Conservation (phyloP, 805 yeast genomes). For the Helenozyma baotianmanensis region DNA sequence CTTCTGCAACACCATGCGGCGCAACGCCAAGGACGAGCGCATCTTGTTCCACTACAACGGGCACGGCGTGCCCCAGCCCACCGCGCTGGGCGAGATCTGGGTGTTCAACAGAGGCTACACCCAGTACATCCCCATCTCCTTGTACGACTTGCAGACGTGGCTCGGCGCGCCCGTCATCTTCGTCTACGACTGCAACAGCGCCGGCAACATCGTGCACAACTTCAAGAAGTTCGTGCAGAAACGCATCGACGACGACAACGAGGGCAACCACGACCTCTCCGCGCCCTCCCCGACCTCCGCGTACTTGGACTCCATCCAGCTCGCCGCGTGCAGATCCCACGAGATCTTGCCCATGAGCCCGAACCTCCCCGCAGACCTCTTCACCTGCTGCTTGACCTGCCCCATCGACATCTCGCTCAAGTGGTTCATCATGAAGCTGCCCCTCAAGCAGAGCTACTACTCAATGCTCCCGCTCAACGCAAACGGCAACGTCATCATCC, state of each 20-base stretch:
- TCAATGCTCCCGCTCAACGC: constrained; percentile 42
- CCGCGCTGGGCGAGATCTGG: constrained; percentile 96
- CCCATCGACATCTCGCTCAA: constrained; percentile 92
- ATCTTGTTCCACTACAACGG: constrained; percentile 94
- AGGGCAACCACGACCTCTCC: constrained; percentile 45
- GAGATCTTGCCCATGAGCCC: constrained; percentile 92
- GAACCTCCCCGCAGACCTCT: constrained; percentile 90
- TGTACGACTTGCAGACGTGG: constrained; percentile 96
- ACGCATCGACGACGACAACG: constrained; percentile 81
- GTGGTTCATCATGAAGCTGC: constrained; percentile 86
- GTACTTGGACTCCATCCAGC: constrained; percentile 82
- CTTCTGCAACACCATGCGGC: constrained; percentile 79
- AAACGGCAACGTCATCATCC: constrained; percentile 63
- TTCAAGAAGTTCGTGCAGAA: constrained; percentile 87
- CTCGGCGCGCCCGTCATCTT: constrained; percentile 95
- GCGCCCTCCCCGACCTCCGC: constrained; percentile 63
- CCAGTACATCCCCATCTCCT: constrained; percentile 92
- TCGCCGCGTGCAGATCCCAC: constrained; percentile 86
- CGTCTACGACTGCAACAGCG: constrained; percentile 91
- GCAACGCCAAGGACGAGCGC: constrained; percentile 91
- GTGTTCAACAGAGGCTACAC: constrained; percentile 96
- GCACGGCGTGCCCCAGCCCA: constrained; percentile 97
- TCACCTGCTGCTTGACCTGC: constrained; percentile 91
- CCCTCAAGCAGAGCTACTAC: constrained; percentile 51
- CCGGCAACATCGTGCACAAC: constrained; percentile 88